Conservation (phyloP, 495 filamentous ascomycete genomes). For the Ascodesmis nigricans region DNA sequence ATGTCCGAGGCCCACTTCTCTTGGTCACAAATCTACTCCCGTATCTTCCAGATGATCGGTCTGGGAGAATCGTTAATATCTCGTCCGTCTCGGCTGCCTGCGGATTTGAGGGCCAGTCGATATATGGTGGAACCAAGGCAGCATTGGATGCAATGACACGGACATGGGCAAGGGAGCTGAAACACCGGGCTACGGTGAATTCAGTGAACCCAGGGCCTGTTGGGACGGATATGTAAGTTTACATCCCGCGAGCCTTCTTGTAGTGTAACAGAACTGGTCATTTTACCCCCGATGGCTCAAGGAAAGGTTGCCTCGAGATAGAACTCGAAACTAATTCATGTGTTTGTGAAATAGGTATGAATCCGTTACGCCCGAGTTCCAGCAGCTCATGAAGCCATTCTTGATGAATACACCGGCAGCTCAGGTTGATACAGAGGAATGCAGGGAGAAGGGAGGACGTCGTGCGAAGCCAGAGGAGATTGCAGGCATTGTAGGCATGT, state of each 20-base stretch:
- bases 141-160: conserved; percentile 84
- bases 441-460: conserved; percentile 45
- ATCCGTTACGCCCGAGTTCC: no score
- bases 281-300: no score
- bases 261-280: no score
- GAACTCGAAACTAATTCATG: no score
- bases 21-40: conserved; percentile 48
- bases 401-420: conserved; percentile 42
- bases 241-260: no score
- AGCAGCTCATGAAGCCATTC: conserved; percentile 32
- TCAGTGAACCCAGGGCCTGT: conserved; percentile 77
- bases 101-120: conserved; percentile 47
- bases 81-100: conserved; percentile 44
- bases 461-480: conserved; percentile 54
- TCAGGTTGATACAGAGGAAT: conserved; percentile 28
- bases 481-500: conserved; percentile 67
- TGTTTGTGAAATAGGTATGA: no score
- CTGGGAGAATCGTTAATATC: conserved; percentile 61
- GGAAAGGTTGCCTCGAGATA: no score
- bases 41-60: conserved; percentile 49
- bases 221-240: conserved; percentile 48
- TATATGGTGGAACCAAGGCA: conserved; percentile 79
- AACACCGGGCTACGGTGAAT: conserved; percentile 62
- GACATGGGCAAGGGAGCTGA: conserved; percentile 65
- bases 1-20: conserved; percentile 69